Evolutionary conservation across 1,284 basidiomycete genomes (phyloP).

Genomic region (Ceratobasidium papillatum): DNA sequence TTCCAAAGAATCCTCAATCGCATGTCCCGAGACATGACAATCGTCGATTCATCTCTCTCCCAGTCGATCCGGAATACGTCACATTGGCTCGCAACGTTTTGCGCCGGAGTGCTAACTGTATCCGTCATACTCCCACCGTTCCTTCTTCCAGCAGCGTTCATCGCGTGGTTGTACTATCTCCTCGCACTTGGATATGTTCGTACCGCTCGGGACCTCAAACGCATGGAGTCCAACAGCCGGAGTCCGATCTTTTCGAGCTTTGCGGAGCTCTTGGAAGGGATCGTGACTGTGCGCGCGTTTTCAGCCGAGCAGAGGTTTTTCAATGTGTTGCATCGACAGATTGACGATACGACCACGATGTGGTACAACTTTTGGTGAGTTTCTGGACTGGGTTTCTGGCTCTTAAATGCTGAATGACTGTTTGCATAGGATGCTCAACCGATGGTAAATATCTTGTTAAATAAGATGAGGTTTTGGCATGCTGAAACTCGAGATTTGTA

Average conservation of each 20-base stretch:
- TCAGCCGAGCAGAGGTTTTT: constrained; percentile 84
- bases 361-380: constrained; percentile 42
- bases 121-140: constrained; percentile 75
- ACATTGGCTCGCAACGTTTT: constrained; percentile 73
- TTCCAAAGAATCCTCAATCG: constrained; percentile 55
- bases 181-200: constrained; percentile 78
- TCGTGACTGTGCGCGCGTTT: constrained; percentile 89
- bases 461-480: constrained; percentile 26
- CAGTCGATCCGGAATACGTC: constrained; percentile 76
- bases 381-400: background rate
- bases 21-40: constrained; percentile 74
- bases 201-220: constrained; percentile 77
- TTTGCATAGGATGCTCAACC: constrained; percentile 47
- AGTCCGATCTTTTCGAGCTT: constrained; percentile 82
- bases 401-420: constrained; percentile 44
- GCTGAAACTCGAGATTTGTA: constrained; percentile 47
- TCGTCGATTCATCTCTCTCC: constrained; percentile 76
- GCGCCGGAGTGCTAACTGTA: constrained; percentile 71
- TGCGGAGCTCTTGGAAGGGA: constrained; percentile 73
- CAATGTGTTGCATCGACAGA: constrained; percentile 69
- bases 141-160: constrained; percentile 72
- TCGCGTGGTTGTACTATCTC: constrained; percentile 65
- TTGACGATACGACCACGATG: constrained; percentile 66
- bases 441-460: constrained; percentile 47
- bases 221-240: constrained; percentile 78